Evolutionary conservation across 805 yeast species (phyloP), one percentile per base, ranked within the genome.

Genomic region (Hanseniaspora hatyaiensis): DNA sequence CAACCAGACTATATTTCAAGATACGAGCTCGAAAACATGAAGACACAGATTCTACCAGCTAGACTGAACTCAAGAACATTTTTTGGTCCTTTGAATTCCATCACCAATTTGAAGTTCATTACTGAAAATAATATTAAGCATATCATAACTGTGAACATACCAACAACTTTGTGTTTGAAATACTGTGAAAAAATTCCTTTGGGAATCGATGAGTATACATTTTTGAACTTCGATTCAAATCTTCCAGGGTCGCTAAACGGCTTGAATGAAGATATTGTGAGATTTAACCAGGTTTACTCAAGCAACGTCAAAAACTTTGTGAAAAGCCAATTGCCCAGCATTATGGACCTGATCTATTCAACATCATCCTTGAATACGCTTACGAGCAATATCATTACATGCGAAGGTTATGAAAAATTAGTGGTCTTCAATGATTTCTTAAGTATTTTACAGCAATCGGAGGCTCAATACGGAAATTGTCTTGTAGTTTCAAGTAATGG

Each of bases 21-120:
- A 33, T 50, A 49, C 32, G 54, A 50, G 32, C 44, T 53, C 28
- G 56, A 53, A 20, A 49, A 48, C 33, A 50, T 50, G 37, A 38
- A 41, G 30, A 47, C 49, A 31, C 57, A 66, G n/a, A 56, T 61
- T 33, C 47, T 59, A 32, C 71, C 76, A 3, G 76, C 72, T 54
- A 63, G 60, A 50, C 50, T 73, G 15, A 57, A 66, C 8, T 63
- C 64, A 16, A 59, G 64, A 38, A 57, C 72, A 2, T 71, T 68
- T 63, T 60, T 73, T 26, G 77, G 78, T 1, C 74, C 77, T 1
- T 52, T 70, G 47, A 61, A 69, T 42, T 62, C 68, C 1, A 56
- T 70, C n/a, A 60, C 66, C 1, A 68, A 70, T 54, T 53, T 55
- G 8, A 62, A 59, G 8, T 66, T 69, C 45, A 53, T 73, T 8